Evolutionary conservation across 2,329 filamentous ascomycete species (phyloP).

Genomic region (Fusarium sp.): DNA sequence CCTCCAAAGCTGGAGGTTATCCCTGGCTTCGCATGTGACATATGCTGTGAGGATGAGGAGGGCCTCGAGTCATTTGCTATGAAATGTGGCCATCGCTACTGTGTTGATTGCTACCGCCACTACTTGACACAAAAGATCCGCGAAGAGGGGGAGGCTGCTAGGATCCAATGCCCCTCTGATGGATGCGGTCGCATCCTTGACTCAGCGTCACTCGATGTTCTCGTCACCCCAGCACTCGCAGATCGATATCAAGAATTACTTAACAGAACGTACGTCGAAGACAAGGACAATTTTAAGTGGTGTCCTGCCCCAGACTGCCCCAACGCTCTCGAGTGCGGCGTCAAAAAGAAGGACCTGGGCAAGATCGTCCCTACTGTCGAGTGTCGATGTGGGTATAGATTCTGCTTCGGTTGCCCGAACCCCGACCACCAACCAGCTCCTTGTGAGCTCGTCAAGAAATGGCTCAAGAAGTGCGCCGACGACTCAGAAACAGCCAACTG

Average conservation of each 20-base stretch:
- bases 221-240: constrained; percentile 67
- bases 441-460: constrained; percentile 89
- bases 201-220: constrained; percentile 82
- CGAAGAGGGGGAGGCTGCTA: constrained; percentile 92
- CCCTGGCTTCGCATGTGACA: constrained; percentile 87
- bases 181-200: constrained; percentile 92
- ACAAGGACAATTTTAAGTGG: constrained; percentile 96
- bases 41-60: constrained; percentile 90
- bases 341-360: constrained; percentile 88
- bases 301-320: constrained; percentile 97
- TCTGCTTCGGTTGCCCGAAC: constrained; percentile 94
- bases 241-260: constrained; percentile 83
- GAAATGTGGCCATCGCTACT: constrained; percentile 94
- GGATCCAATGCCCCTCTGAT: constrained; percentile 92
- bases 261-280: constrained; percentile 94
- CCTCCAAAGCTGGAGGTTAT: constrained; percentile 75
- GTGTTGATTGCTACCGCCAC: constrained; percentile 89
- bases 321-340: constrained; percentile 86
- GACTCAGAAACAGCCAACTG: constrained; percentile 99
- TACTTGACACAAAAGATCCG: constrained; percentile 94
- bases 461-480: constrained; percentile 98
- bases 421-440: constrained; percentile 93
- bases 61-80: constrained; percentile 87
- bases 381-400: constrained; percentile 84
- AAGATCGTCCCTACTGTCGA: constrained; percentile 89